Evolutionary conservation across 495 filamentous ascomycete genomes (phyloP).

Genomic region (Penicillium arizonense): DNA sequence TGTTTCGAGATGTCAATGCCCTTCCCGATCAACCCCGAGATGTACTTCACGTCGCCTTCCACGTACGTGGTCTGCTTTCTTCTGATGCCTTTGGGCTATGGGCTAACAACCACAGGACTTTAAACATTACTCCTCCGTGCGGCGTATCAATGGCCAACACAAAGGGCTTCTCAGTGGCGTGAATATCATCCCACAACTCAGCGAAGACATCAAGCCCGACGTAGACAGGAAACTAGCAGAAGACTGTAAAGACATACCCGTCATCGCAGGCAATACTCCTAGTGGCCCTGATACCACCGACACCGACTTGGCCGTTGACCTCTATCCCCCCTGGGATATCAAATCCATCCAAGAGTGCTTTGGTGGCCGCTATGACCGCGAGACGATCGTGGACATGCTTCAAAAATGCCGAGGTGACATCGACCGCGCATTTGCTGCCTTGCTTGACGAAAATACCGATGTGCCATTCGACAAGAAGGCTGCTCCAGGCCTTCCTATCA

Average conservation of each 20-base stretch:
- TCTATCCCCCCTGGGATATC: conserved; percentile 58
- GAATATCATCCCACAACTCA: background rate
- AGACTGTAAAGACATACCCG: no score
- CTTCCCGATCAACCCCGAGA: conserved; percentile 38
- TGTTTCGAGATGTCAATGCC: conserved; percentile 48
- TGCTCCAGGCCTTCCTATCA: conserved; percentile 29
- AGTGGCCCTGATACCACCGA: conserved; percentile 5
- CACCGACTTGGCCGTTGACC: conserved; percentile 34
- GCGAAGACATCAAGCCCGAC: conserved; percentile 20
- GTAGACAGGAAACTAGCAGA: background rate
- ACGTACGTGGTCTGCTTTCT: conserved; percentile 48
- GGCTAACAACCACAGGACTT: conserved; percentile 33
- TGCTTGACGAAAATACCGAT: conserved; percentile 52
- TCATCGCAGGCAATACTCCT: no score
- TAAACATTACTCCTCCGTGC: conserved; percentile 76
- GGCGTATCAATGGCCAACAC: conserved; percentile 59
- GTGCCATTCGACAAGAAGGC: conserved; percentile 23
- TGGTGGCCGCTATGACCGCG: conserved; percentile 53
- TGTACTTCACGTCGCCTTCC: conserved; percentile 66
- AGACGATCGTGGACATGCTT: conserved; percentile 55
- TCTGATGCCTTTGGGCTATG: background rate
- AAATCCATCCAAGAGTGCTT: conserved; percentile 56
- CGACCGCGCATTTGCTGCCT: conserved; percentile 55
- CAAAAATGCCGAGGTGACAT: conserved; percentile 61
- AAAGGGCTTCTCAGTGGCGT: conserved; percentile 36